A percentile compares a stretch with the other conserved stretches of the same genome.
These are phyloP conservation scores for Colletotrichum endophyticum DNA, from an alignment of 2,329 filamentous ascomycete species.

Conservation along the genomic window DNA sequence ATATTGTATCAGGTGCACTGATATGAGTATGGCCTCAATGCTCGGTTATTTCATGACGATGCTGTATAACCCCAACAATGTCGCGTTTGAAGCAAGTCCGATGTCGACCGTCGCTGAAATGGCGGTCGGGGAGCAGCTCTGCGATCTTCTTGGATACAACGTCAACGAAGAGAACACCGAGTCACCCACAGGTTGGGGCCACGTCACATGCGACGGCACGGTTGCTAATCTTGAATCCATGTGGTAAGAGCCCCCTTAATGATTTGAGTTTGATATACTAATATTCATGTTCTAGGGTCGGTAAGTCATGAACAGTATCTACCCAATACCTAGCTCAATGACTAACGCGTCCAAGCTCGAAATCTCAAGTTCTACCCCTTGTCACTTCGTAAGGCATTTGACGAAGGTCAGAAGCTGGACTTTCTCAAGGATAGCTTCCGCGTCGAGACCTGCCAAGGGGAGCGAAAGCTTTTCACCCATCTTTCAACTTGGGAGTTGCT, in stretches of 20 bases:
- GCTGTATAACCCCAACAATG: slow-evolving; percentile 56
- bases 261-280: background rate
- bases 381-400: slow-evolving; percentile 30
- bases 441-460: slow-evolving; percentile 27
- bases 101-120: slow-evolving; percentile 48
- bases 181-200: slow-evolving; percentile 42
- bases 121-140: slow-evolving; percentile 48
- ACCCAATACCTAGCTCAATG: background rate
- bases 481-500: slow-evolving; percentile 48
- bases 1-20: slow-evolving; percentile 29
- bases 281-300: background rate
- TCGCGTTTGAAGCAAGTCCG: slow-evolving; percentile 50
- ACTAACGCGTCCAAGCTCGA: slow-evolving; percentile 32
- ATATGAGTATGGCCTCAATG: slow-evolving; percentile 45
- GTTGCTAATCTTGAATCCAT: slow-evolving; percentile 54
- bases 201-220: slow-evolving; percentile 49
- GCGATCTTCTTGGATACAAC: slow-evolving; percentile 49
- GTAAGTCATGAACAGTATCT: background rate
- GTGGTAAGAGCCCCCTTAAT: slow-evolving; percentile 32
- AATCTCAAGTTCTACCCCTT: slow-evolving; percentile 54
- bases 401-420: background rate
- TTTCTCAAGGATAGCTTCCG: background rate
- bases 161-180: slow-evolving; percentile 27
- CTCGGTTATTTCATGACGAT: slow-evolving; percentile 54
- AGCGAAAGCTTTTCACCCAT: slow-evolving; percentile 38